Evolutionary conservation across 73 alveolate species (phyloP).

Genomic region (Tetrahymena malaccensis): DNA sequence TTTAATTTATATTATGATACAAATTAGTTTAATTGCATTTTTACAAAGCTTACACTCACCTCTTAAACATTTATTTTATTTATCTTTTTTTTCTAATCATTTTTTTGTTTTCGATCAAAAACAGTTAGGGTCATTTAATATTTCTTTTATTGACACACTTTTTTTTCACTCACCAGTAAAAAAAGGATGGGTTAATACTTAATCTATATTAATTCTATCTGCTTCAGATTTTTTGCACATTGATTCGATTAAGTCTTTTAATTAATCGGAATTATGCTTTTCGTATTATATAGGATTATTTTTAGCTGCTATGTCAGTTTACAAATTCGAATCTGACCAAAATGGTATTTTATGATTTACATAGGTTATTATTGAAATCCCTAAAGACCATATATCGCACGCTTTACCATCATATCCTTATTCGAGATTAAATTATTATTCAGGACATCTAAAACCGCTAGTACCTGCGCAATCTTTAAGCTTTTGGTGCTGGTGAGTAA

Average conservation of each 20-base stretch:
- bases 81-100: no score
- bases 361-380: background rate
- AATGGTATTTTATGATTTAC: background rate
- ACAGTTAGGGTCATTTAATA: background rate
- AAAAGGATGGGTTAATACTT: background rate
- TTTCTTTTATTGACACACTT: background rate
- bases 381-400: background rate
- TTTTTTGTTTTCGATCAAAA: no score
- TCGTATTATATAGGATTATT: background rate
- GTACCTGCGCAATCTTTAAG: background rate
- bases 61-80: no score
- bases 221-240: background rate
- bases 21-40: no score
- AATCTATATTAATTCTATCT: background rate
- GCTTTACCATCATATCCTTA: background rate
- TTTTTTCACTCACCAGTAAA: background rate
- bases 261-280: background rate
- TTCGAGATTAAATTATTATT: background rate
- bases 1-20: no score
- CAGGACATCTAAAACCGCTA: background rate
- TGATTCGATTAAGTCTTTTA: background rate
- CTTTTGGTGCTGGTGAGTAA: background rate
- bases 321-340: background rate
- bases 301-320: background rate
- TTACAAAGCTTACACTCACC: no score